phyloP scores from a whole-genome alignment of 108 stramenopile species.

The Licmophora abbreviata region DNA sequence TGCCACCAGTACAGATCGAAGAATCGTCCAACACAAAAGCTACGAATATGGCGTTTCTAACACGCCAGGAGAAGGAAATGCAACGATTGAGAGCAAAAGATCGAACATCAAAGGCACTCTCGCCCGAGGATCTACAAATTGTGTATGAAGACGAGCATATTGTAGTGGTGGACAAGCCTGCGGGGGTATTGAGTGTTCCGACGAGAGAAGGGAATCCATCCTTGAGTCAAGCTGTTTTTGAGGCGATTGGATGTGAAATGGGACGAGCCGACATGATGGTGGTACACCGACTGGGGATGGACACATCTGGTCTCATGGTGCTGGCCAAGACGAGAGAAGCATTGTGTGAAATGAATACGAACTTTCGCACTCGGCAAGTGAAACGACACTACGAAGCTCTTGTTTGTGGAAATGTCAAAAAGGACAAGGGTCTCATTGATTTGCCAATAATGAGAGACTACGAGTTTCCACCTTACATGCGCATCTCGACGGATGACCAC shows the following conservation, averaged over 20 bases:
- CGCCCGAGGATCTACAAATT: conserved; percentile 68
- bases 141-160: conserved; percentile 79
- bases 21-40: neutral
- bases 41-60: neutral
- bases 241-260: conserved; percentile 40
- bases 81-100: conserved; percentile 58
- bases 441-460: conserved; percentile 75
- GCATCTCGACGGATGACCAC: conserved; percentile 71
- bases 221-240: conserved; percentile 59
- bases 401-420: conserved; percentile 63
- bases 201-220: conserved; percentile 47
- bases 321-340: conserved; percentile 61
- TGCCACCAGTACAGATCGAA: neutral
- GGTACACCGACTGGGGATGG: conserved; percentile 79
- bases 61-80: conserved; percentile 35
- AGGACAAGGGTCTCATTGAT: conserved; percentile 58
- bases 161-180: conserved; percentile 75
- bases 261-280: conserved; percentile 77
- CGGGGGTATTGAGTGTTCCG: conserved; percentile 70
- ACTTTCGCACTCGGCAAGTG: conserved; percentile 66
- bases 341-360: conserved; percentile 50
- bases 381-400: conserved; percentile 72
- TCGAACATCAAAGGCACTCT: conserved; percentile 42
- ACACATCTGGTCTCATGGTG: conserved; percentile 76
- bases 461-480: conserved; percentile 73